A percentile compares a stretch with the other conserved stretches of the same genome.
Evolutionary conservation across 805 yeast species (phyloP).

Genomic region (Hagleromyces aurorensis): DNA sequence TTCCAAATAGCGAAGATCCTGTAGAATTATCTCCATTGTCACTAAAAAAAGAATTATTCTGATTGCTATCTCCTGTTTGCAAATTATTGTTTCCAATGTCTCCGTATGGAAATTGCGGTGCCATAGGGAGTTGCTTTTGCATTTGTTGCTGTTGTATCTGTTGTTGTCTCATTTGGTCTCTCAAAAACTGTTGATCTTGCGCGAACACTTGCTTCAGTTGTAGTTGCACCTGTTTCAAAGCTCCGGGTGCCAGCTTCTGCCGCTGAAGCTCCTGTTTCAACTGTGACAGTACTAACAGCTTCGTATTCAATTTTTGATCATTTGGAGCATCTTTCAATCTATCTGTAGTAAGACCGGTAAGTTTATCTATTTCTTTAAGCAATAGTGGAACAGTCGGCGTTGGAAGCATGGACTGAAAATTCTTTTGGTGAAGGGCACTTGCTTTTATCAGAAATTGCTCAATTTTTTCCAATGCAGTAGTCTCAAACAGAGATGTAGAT

Average conservation of each 20-base stretch:
- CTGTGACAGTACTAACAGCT: conserved; percentile 31
- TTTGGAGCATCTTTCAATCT: conserved; percentile 27
- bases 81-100: too few relatives aligned
- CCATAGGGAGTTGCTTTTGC: conserved; percentile 16
- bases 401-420: conserved; percentile 24
- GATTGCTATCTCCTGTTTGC: too few relatives aligned
- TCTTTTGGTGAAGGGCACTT: conserved; percentile 38
- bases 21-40: conserved; percentile 5
- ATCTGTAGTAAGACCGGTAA: conserved; percentile 30
- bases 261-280: conserved; percentile 31
- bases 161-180: conserved; percentile 21
- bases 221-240: conserved; percentile 32
- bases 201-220: conserved; percentile 35
- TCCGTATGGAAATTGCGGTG: neutral
- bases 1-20: conserved; percentile 19
- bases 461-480: conserved; percentile 58
- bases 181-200: conserved; percentile 30
- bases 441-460: conserved; percentile 65
- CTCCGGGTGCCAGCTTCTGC: conserved; percentile 27
- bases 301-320: conserved; percentile 28
- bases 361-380: conserved; percentile 30
- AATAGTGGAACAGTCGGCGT: conserved; percentile 28
- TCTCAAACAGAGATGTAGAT: conserved; percentile 57
- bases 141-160: conserved; percentile 27
- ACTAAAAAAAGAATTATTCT: conserved; percentile 15